phyloP scores from a whole-genome alignment of 2,329 filamentous ascomycete species.

The Ophiostoma sp. region DNA sequence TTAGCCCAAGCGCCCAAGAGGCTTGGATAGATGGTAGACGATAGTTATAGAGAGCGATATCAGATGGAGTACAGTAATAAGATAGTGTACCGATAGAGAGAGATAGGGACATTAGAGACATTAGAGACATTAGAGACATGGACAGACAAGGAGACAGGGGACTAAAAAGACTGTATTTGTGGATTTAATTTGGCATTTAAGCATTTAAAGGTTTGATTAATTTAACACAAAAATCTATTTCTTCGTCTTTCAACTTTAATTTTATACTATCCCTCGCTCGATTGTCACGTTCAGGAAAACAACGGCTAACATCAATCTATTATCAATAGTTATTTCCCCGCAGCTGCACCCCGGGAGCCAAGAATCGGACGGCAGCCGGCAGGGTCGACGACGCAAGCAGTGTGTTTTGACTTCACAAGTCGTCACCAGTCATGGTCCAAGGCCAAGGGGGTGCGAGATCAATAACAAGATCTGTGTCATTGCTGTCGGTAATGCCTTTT shows the following conservation, averaged over 20 bases:
- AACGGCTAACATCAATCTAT: neutral
- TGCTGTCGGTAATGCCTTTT: neutral
- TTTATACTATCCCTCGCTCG: neutral
- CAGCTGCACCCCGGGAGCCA: conserved; percentile 9
- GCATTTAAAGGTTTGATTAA: neutral
- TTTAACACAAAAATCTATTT: neutral
- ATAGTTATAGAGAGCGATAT: conserved; percentile 2
- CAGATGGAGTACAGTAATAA: conserved; percentile 3
- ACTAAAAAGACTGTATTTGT: neutral
- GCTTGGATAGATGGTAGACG: conserved; percentile 5
- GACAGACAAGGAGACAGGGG: neutral
- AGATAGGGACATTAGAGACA: neutral
- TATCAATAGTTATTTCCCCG: conserved; percentile 1
- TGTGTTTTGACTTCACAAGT: neutral
- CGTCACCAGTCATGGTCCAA: neutral
- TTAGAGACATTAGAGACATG: no score
- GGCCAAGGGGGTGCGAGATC: neutral
- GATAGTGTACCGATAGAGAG: neutral
- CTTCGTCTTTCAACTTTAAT: neutral
- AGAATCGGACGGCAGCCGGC: neutral
- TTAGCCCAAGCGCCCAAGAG: conserved; percentile 8
- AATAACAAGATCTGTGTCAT: neutral
- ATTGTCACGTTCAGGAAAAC: neutral
- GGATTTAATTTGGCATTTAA: neutral
- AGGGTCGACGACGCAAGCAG: neutral